Conservation (phyloP, 805 yeast species). For the Lipomyces orientalis region DNA sequence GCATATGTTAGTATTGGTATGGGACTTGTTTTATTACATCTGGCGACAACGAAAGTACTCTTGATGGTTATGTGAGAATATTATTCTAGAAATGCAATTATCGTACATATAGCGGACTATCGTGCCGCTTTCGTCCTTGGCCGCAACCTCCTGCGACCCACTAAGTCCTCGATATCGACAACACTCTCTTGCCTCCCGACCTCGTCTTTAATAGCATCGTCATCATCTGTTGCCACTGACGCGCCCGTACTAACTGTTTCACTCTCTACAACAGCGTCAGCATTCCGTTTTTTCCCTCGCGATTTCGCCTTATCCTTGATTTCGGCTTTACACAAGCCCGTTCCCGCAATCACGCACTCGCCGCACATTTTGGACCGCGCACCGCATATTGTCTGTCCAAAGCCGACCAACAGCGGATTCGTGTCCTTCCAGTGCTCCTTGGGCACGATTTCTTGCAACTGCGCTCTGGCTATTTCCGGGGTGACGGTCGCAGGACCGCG, state of each 20-base stretch:
- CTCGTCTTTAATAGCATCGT: not conserved
- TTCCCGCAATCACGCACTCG: conserved; percentile 61
- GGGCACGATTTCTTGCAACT: conserved; percentile 77
- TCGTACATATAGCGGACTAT: not conserved
- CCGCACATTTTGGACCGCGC: conserved; percentile 70
- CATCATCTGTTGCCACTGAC: not conserved
- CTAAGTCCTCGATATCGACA: conserved; percentile 26
- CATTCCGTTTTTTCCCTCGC: conserved; percentile 4
- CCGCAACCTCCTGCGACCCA: conserved; percentile 1
- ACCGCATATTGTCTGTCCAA: conserved; percentile 84
- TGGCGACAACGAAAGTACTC: not conserved
- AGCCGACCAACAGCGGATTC: conserved; percentile 87
- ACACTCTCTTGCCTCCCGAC: not conserved
- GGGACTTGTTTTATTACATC: not conserved
- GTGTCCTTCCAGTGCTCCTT: conserved; percentile 77
- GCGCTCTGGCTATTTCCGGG: conserved; percentile 77
- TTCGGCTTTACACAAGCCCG: conserved; percentile 62
- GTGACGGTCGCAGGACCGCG: conserved; percentile 48
- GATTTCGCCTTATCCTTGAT: not conserved
- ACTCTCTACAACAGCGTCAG: not conserved
- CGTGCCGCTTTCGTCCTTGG: not conserved
- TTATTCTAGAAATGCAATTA: not conserved
- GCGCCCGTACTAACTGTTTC: not conserved
- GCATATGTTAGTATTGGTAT: not conserved
- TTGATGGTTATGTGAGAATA: not conserved